phyloP scores from a whole-genome alignment of 352 stramenopile species.

The Globisporangium uncinulatum region DNA sequence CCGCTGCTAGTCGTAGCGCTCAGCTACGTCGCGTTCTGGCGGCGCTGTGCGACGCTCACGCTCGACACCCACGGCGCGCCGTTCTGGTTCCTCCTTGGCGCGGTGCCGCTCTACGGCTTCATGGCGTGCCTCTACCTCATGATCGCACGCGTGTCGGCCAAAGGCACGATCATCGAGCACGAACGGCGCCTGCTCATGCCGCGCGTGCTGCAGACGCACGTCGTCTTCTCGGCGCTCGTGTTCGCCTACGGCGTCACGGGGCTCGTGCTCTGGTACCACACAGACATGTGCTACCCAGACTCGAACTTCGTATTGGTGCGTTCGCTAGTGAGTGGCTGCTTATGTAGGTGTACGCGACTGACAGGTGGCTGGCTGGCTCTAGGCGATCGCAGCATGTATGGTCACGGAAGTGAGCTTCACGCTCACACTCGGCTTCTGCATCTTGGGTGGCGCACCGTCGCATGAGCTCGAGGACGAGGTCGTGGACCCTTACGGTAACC shows the following conservation, averaged over 20 bases:
- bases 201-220: constrained; percentile 67
- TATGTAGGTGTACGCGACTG: neutral
- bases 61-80: constrained; percentile 50
- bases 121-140: constrained; percentile 84
- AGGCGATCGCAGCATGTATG: constrained; percentile 52
- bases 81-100: constrained; percentile 77
- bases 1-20: constrained; percentile 56
- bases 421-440: constrained; percentile 61
- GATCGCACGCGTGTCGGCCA: constrained; percentile 76
- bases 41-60: constrained; percentile 57
- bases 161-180: constrained; percentile 83
- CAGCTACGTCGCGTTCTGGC: constrained; percentile 58
- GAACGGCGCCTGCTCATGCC: constrained; percentile 86
- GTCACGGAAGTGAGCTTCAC: constrained; percentile 72
- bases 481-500: constrained; percentile 60
- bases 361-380: neutral
- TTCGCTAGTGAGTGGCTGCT: neutral
- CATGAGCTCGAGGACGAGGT: constrained; percentile 21
- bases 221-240: constrained; percentile 70
- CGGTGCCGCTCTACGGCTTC: constrained; percentile 66
- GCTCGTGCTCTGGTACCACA: constrained; percentile 63
- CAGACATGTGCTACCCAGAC: constrained; percentile 65
- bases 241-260: constrained; percentile 51
- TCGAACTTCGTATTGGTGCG: constrained; percentile 69
- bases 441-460: constrained; percentile 36